Base-by-base conservation (phyloP, 225 moss, liverwort and hornwort genomes). In the Sphagnum tenellum region DNA sequence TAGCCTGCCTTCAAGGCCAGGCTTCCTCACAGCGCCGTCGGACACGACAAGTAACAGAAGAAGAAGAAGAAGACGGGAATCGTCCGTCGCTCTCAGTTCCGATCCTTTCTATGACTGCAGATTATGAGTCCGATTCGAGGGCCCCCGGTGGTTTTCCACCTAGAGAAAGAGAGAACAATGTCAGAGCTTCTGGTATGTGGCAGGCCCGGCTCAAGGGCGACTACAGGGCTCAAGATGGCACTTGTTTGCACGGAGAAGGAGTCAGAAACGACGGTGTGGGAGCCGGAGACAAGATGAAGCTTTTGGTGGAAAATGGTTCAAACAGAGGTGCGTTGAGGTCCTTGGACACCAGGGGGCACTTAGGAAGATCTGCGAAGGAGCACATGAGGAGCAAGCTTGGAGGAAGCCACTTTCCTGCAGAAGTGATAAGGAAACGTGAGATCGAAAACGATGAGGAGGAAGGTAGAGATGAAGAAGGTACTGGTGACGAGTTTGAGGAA, bases 401-500 rank as follows among this genome's bases (percentile, higher is more conserved):
- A 59, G 84, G 81, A 60, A 69, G 76, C 45, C 81, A 81, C 71
- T 76, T 81, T 55, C 73, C 75, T 66, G 79, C 47, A 12, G 57
- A 69, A 68, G 79, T 29, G 50, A 51, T 56, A 72, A 74, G 67
- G 65, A 64, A 63, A 69, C n/a, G 65, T 68, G 75, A 76, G 67
- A 46, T 81, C 66, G 52, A 2, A 52, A 66, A 67, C 29, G 29
- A 29, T 29, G 29, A 64, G 61, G 76, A 86, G 50, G 89, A 79
- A 5, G 76, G 74, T 55, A 65, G 82, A 75, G 86, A 78, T 3
- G 84, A 81, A 45, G 85, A 74, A 13, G 29, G 29, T 29, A 81
- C 74, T 3, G 88, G 83, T 47, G 92, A 89, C 8, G 86, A 82
- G 12, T 76, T 77, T 7, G 89, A 84, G 47, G 88, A 87, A 52